These are phyloP conservation scores for Phytophthora quininea DNA, from an alignment of 352 stramenopile genomes.

Conservation along the genomic window DNA sequence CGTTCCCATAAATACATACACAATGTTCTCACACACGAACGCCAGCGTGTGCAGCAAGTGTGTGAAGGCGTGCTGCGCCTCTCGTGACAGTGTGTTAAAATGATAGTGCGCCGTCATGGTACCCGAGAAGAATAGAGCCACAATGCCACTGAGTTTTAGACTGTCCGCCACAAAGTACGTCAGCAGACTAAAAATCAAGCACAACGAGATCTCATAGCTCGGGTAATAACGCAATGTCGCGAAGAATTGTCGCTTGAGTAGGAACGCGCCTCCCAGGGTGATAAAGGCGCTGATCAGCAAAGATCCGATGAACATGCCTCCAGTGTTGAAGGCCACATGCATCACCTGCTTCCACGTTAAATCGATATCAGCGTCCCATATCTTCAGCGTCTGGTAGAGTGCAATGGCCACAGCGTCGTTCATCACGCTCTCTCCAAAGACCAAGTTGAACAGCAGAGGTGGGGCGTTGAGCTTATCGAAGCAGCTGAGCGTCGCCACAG, in stretches of 20 bases:
- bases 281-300: slow-evolving; percentile 71
- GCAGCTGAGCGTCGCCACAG: slow-evolving; percentile 91
- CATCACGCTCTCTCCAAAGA: slow-evolving; percentile 95
- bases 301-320: slow-evolving; percentile 82
- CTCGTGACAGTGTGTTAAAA: slow-evolving; percentile 85
- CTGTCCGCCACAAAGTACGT: slow-evolving; percentile 86
- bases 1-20: slow-evolving; percentile 89
- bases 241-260: slow-evolving; percentile 81
- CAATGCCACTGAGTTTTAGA: slow-evolving; percentile 90
- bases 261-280: slow-evolving; percentile 74
- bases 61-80: slow-evolving; percentile 84
- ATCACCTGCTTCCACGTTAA: slow-evolving; percentile 70
- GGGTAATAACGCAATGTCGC: slow-evolving; percentile 78
- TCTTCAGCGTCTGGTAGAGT: slow-evolving; percentile 92
- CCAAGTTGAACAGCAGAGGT: slow-evolving; percentile 93
- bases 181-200: slow-evolving; percentile 85
- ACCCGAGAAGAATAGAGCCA: slow-evolving; percentile 94
- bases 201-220: slow-evolving; percentile 88
- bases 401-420: slow-evolving; percentile 95
- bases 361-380: slow-evolving; percentile 83
- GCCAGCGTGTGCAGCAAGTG: slow-evolving; percentile 83
- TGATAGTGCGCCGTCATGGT: slow-evolving; percentile 90
- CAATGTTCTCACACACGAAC: slow-evolving; percentile 84
- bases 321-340: slow-evolving; percentile 67
- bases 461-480: slow-evolving; percentile 91